A percentile compares a stretch with the other conserved stretches of the same genome.
Evolutionary conservation across 164 flowering plant genomes (phyloP).

Genomic region (Chimonanthus salicifolius): DNA sequence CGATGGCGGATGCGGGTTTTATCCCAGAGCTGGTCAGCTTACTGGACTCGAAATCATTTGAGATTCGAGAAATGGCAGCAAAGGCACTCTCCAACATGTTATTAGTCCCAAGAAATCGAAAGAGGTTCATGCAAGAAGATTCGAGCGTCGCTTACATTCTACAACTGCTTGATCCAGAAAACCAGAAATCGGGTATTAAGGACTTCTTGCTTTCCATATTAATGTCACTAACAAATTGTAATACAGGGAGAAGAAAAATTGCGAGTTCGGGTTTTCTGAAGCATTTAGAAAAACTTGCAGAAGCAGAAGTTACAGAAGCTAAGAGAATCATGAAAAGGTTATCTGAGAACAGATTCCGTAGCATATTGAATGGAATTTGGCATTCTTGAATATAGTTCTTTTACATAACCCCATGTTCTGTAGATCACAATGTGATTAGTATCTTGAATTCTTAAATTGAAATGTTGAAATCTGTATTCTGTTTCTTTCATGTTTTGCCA

Average conservation of each 20-base stretch:
- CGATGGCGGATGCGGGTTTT: slow-evolving; percentile 78
- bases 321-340: slow-evolving; percentile 14
- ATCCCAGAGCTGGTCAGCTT: slow-evolving; percentile 65
- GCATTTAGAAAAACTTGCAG: slow-evolving; percentile 76
- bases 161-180: slow-evolving; percentile 52
- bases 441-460: no score
- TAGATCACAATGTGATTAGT: no score
- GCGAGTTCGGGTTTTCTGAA: slow-evolving; percentile 51
- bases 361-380: slow-evolving; percentile 50
- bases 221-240: slow-evolving; percentile 49
- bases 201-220: slow-evolving; percentile 59
- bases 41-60: slow-evolving; percentile 62
- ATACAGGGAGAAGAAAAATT: slow-evolving; percentile 65
- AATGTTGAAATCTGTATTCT: no score
- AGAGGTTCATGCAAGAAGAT: slow-evolving; percentile 56
- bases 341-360: slow-evolving; percentile 44
- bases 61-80: slow-evolving; percentile 71
- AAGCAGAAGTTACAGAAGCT: slow-evolving; percentile 36
- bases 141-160: slow-evolving; percentile 39
- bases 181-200: slow-evolving; percentile 49
- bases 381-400: slow-evolving; percentile 7
- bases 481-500: no score
- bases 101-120: slow-evolving; percentile 50
- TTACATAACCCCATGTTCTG: background rate
- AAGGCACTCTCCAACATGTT: slow-evolving; percentile 59